A percentile compares a stretch with the other conserved stretches of the same genome.
phyloP scores from a whole-genome alignment of 2,329 filamentous ascomycete species.

The Aureobasidium namibiae region DNA sequence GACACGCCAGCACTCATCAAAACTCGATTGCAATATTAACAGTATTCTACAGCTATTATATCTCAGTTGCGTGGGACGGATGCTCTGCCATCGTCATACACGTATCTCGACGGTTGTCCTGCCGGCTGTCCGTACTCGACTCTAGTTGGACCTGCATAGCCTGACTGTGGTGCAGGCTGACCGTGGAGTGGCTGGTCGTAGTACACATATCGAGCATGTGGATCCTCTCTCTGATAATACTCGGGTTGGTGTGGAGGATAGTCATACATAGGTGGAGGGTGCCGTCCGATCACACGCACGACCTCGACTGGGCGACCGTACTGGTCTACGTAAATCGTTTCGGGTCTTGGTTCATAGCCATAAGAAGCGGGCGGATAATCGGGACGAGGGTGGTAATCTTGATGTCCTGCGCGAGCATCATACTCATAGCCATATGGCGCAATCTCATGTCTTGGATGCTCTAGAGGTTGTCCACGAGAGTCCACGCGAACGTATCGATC shows the following conservation, averaged over 20 bases:
- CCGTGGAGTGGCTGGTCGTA: neutral
- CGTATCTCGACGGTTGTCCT: neutral
- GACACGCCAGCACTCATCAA: neutral
- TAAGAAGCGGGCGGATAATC: neutral
- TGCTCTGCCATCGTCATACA: conserved; percentile 2
- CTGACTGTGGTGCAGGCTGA: neutral
- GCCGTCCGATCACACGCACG: conserved; percentile 13
- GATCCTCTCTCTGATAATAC: neutral
- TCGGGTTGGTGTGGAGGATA: conserved; percentile 1
- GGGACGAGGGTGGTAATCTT: neutral
- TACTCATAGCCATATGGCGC: neutral
- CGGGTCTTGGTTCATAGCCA: conserved; percentile 13
- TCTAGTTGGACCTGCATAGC: neutral
- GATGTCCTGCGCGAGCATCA: neutral
- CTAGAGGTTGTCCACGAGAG: neutral
- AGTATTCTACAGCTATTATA: neutral
- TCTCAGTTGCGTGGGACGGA: conserved; percentile 3
- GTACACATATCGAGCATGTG: conserved; percentile 1
- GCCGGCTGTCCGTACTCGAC: neutral
- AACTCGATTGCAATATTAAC: neutral
- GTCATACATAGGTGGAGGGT: conserved; percentile 7
- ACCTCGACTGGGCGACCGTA: conserved; percentile 24
- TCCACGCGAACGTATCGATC: neutral
- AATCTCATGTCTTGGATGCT: neutral
- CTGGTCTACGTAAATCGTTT: conserved; percentile 26